Evolutionary conservation across 148 eudicot species (phyloP), one percentile per base, ranked within the genome.

Genomic region (Amaranthus hypochondriacus): DNA sequence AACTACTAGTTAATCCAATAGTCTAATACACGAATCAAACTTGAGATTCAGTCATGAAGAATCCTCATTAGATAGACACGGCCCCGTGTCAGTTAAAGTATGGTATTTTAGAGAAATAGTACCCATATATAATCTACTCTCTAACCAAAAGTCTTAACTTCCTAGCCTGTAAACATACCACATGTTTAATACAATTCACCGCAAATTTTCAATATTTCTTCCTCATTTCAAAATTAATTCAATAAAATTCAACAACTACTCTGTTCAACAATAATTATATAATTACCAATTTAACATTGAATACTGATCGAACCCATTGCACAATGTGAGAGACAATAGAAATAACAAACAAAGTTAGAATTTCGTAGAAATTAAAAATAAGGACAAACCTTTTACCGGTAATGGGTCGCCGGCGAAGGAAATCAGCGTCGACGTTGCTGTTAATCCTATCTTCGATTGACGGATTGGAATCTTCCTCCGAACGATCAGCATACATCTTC

Each of bases 401-500:
- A 18, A 89, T 13, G 43, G 73, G 72, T 44, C 92, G 80, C 18
- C 88, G 91, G 74, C 93, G 89, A 56, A 47, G 64, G 72, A 82
- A 80, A 81, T 78, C 83, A 51, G 47, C 76, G 39, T 61, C 69
- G 52, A 69, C 48, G 74, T 48, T 79, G 18, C 92, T 89, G 56
- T 87, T 79, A 52, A 92, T 90, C 6, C 98, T 84, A 43, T 89
- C 93, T 80, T 67, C 81, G 50, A 92, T 76, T 2, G 98, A 88
- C 62, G 84, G 74, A 72, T 83, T 84, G 0, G 74, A 56, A 4
- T 68, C 82, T 55, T 81, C 85, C 70, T 92, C 93, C 51, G 81
- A 81, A 18, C 88, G 93, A 87, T 92, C 97, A 68, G 97, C 92
- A 74, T 90, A 92, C 97, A 92, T 92, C 69, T 56, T 68, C 50